These are phyloP conservation scores for Penicillium pulvis DNA, from an alignment of 495 filamentous ascomycete genomes.

Conservation along the genomic window DNA sequence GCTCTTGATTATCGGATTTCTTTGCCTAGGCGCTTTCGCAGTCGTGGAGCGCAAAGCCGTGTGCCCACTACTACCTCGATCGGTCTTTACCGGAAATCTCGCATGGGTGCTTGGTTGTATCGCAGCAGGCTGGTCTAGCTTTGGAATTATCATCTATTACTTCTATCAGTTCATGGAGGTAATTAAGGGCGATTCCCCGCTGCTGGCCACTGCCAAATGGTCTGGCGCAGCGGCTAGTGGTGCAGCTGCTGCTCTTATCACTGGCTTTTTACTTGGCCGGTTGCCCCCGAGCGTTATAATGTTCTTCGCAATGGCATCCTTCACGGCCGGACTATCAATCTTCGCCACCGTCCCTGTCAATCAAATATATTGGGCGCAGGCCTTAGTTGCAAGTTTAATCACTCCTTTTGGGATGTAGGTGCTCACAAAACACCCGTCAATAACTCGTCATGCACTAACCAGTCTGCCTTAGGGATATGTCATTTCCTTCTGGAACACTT, in stretches of 20 bases:
- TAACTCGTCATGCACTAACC: slow-evolving; percentile 7
- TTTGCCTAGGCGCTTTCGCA: slow-evolving; percentile 52
- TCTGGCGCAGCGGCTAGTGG: slow-evolving; percentile 49
- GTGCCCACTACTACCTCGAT: slow-evolving; percentile 56
- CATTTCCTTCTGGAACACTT: slow-evolving; percentile 60
- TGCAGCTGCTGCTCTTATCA: slow-evolving; percentile 48
- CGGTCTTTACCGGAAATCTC: slow-evolving; percentile 50
- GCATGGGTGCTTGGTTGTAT: slow-evolving; percentile 57
- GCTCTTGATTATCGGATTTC: slow-evolving; percentile 56
- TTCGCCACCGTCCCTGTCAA: slow-evolving; percentile 49
- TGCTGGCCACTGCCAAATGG: slow-evolving; percentile 52
- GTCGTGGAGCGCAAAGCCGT: slow-evolving; percentile 49
- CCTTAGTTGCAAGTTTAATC: slow-evolving; percentile 57
- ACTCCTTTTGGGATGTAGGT: slow-evolving; percentile 58
- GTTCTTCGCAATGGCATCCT: slow-evolving; percentile 50
- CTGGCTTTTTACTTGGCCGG: slow-evolving; percentile 45
- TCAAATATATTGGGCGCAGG: slow-evolving; percentile 62
- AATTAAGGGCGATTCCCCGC: slow-evolving; percentile 46
- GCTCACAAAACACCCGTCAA: not conserved
- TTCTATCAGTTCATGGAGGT: slow-evolving; percentile 55
- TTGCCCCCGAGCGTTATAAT: slow-evolving; percentile 50
- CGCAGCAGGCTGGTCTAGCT: slow-evolving; percentile 60
- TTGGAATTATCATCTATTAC: slow-evolving; percentile 65
- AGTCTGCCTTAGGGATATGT: slow-evolving; percentile 46
- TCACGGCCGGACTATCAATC: slow-evolving; percentile 46